phyloP scores from a whole-genome alignment of 2,329 filamentous ascomycete genomes.

The Emmonsiellopsis sp. region DNA sequence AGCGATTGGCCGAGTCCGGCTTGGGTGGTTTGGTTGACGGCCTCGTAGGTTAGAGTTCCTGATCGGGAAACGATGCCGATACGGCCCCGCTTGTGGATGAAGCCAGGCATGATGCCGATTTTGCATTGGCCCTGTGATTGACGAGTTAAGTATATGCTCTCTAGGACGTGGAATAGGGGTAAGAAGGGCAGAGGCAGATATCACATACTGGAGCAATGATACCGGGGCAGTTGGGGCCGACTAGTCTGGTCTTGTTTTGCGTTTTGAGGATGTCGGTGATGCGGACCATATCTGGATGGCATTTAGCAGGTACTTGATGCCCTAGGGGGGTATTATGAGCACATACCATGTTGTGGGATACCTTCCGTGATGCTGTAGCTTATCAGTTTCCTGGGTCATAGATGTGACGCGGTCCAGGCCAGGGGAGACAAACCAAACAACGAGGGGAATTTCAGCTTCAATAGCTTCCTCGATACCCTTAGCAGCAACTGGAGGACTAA shows the following conservation, averaged over 20 bases:
- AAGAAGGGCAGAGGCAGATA: slow-evolving; percentile 3
- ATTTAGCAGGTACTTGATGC: background rate
- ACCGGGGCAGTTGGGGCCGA: slow-evolving; percentile 96
- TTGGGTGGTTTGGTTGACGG: slow-evolving; percentile 98
- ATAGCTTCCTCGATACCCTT: slow-evolving; percentile 96
- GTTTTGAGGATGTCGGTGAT: slow-evolving; percentile 97
- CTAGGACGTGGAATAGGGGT: too few relatives aligned
- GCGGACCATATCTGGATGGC: slow-evolving; percentile 82
- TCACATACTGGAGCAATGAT: slow-evolving; percentile 67
- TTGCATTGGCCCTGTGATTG: slow-evolving; percentile 76
- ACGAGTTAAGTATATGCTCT: background rate
- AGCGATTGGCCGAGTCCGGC: slow-evolving; percentile 94
- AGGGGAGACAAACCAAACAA: slow-evolving; percentile 58
- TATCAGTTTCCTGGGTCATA: background rate
- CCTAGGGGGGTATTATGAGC: background rate
- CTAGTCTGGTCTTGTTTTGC: slow-evolving; percentile 91
- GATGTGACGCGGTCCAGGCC: background rate
- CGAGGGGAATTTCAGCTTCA: slow-evolving; percentile 80
- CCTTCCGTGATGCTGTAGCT: slow-evolving; percentile 71
- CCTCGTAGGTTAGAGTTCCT: slow-evolving; percentile 97
- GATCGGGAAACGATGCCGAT: slow-evolving; percentile 98
- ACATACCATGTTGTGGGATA: slow-evolving; percentile 86
- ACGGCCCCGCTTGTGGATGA: slow-evolving; percentile 99
- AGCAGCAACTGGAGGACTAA: slow-evolving; percentile 79
- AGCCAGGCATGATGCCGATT: slow-evolving; percentile 99